Conservation (phyloP, 345 rosid species). For the Pistacia vera region DNA sequence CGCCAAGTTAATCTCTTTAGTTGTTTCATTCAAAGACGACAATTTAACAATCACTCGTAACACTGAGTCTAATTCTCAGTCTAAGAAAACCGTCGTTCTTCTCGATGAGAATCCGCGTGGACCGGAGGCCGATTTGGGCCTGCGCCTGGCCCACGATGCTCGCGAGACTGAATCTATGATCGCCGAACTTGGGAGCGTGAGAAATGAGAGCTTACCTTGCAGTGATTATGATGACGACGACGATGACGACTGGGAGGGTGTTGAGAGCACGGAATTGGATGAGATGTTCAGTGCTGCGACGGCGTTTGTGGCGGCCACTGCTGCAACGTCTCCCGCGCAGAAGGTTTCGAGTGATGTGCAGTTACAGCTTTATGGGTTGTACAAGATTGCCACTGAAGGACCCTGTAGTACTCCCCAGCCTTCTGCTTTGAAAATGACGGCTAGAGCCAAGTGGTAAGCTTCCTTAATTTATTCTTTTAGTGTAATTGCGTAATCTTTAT, state of each 20-base stretch:
- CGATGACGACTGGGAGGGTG: slow-evolving; percentile 94
- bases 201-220: slow-evolving; percentile 56
- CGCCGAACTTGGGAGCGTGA: slow-evolving; percentile 82
- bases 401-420: slow-evolving; percentile 88
- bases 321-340: slow-evolving; percentile 59
- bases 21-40: slow-evolving; percentile 79
- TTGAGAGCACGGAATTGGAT: slow-evolving; percentile 90
- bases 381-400: slow-evolving; percentile 90
- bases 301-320: slow-evolving; percentile 69
- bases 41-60: slow-evolving; percentile 62
- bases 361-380: slow-evolving; percentile 83
- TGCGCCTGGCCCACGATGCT: slow-evolving; percentile 6
- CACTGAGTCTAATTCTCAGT: slow-evolving; percentile 6
- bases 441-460: slow-evolving; percentile 88
- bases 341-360: slow-evolving; percentile 66
- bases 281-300: slow-evolving; percentile 89
- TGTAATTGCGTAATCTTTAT: background rate
- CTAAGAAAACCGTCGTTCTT: background rate
- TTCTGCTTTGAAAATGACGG: slow-evolving; percentile 86
- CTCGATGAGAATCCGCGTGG: slow-evolving; percentile 31
- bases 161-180: slow-evolving; percentile 58
- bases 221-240: slow-evolving; percentile 36
- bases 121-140: slow-evolving; percentile 8
- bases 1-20: slow-evolving; percentile 88
- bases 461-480: background rate